Percentiles rank a stretch among this genome's conserved stretches.
phyloP scores from a whole-genome alignment of 257 asterid species.

The Cruciata laevipes region DNA sequence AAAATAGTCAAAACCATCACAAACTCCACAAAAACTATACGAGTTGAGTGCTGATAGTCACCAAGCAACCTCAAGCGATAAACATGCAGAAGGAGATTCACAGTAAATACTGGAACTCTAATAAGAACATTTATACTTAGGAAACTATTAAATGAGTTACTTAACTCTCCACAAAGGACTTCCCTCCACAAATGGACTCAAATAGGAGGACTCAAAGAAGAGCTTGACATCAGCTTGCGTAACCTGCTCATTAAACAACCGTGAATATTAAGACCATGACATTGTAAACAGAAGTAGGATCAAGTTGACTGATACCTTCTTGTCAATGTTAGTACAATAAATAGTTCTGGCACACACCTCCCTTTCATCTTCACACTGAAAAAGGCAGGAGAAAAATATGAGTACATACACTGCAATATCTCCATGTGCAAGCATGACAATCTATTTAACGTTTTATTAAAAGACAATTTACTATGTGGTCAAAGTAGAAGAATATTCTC shows the following conservation, averaged over 20 bases:
- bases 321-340: slow-evolving; percentile 54
- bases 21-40: too few species aligned
- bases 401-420: slow-evolving; percentile 9
- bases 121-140: too few species aligned
- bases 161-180: too few species aligned
- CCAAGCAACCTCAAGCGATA: too few species aligned
- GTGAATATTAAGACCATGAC: not conserved
- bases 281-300: not conserved
- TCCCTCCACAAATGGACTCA: slow-evolving; percentile 60
- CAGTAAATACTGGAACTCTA: too few species aligned
- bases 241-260: slow-evolving; percentile 30
- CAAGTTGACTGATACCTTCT: slow-evolving; percentile 34
- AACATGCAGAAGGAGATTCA: too few species aligned
- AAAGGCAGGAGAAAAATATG: not conserved
- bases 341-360: slow-evolving; percentile 65
- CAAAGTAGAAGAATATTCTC: too few species aligned
- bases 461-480: too few species aligned
- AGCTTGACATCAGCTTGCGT: slow-evolving; percentile 51
- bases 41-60: too few species aligned
- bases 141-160: slow-evolving; percentile 14
- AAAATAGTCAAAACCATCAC: too few species aligned
- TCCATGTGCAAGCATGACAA: too few species aligned
- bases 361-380: slow-evolving; percentile 53
- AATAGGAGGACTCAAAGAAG: slow-evolving; percentile 49
- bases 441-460: too few species aligned